phyloP scores from a whole-genome alignment of 768 basidiomycete species.

The Strobilomyces confusus region DNA sequence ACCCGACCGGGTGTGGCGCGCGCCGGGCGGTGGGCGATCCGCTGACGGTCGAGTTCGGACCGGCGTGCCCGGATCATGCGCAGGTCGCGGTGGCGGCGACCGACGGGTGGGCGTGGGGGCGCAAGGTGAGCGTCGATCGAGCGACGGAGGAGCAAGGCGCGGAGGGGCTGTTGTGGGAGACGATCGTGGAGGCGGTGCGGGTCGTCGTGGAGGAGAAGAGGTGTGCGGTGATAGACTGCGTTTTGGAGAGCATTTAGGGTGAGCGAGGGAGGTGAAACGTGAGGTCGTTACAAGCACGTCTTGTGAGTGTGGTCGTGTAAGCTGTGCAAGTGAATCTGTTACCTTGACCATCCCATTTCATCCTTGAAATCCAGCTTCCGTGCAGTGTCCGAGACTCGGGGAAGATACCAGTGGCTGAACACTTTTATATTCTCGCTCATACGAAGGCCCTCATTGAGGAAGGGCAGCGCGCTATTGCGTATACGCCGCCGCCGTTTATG shows the following conservation, averaged over 20 bases:
- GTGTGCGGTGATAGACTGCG: constrained; percentile 64
- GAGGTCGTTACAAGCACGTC: too few relatives aligned
- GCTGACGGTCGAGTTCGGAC: constrained; percentile 64
- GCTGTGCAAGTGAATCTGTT: too few relatives aligned
- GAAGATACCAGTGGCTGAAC: too few relatives aligned
- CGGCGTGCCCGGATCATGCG: constrained; percentile 54
- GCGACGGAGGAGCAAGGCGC: constrained; percentile 22
- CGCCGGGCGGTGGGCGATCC: constrained; percentile 39
- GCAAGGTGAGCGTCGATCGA: constrained; percentile 32
- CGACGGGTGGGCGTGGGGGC: constrained; percentile 62
- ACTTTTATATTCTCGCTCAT: too few relatives aligned
- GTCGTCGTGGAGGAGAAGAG: constrained; percentile 55
- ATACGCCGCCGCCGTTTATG: not conserved
- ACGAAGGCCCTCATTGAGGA: not conserved
- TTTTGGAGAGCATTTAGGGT: constrained; percentile 40
- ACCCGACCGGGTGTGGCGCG: constrained; percentile 56
- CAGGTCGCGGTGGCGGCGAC: constrained; percentile 66
- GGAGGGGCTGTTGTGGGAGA: constrained; percentile 27
- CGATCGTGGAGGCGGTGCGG: constrained; percentile 46
- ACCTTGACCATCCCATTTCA: too few relatives aligned
- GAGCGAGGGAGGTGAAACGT: not conserved
- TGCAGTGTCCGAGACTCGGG: too few relatives aligned
- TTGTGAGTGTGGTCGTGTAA: too few relatives aligned
- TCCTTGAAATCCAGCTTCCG: too few relatives aligned
- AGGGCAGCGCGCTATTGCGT: not conserved